Evolutionary conservation across 2,329 filamentous ascomycete genomes (phyloP), one percentile per base, ranked within the genome.

Genomic region (Atkinsonella hypoxylon): DNA sequence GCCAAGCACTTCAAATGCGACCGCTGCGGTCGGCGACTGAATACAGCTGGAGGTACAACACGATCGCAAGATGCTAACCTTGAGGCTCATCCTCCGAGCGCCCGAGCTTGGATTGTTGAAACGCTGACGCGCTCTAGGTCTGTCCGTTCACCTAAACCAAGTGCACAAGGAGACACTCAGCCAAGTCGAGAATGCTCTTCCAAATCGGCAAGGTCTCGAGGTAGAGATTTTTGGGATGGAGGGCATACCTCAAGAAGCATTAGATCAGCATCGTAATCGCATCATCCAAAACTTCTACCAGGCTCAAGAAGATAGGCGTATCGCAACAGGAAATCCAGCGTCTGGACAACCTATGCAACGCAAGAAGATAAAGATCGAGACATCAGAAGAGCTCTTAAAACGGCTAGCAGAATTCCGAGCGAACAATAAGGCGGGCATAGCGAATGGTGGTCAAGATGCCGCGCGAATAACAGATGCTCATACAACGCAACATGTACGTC

Each of bases 1-100:
- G 90, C 91, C n/a, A 97, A 97, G 70, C 93, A 98, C 69, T 97
- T 95, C 77, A 96, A 95, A 70, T 98, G 93, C 71, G 88, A 95
- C 60, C 76, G 85, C 71, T 98, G 93, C 67, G 83, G 83, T 49
- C 82, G 93, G 57, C 79, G 90, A 58, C 71, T 98, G 51, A 96
- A 95, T 65, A 98, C 93, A 1, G 90, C 90, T 41, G 93, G 93
- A 78, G 93, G 89, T 94, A 69, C 15, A 34, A 10, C 31, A 38
- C 18, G 1, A 20, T 20, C 4, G 20, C 17, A 5, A 20, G n/a
- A 20, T 18, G 34, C 11, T 36, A 4, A 36, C 6, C 11, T 8
- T 42, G 40, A 22, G n/a, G 18, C 17, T 11, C 18, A 12, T 13
- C 4, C 3, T 31, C 8, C 15, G 10, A 9, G 15, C 1, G 15